Percentiles rank a stretch among this genome's conserved stretches.
Conservation (phyloP, 2,329 filamentous ascomycete species). For the Microsporum canis region DNA sequence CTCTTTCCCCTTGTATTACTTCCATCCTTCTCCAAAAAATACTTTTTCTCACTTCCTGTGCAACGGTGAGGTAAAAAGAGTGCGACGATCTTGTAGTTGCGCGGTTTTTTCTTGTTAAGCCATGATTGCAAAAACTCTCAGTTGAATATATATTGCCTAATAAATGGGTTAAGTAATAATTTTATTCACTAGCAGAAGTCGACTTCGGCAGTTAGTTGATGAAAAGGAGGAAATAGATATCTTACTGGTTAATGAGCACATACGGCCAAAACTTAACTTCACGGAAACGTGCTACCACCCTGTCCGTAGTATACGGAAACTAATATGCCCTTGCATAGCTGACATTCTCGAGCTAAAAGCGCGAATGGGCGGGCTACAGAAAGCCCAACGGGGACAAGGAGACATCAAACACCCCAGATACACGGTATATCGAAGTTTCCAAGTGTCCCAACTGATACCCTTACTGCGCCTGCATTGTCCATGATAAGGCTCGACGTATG, state of each 20-base stretch:
- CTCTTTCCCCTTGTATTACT: background rate
- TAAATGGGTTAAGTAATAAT: background rate
- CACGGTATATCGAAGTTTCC: background rate
- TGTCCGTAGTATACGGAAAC: background rate
- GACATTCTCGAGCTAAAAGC: background rate
- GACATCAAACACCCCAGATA: background rate
- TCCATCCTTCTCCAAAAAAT: background rate
- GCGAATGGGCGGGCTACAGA: background rate
- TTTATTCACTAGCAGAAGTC: background rate
- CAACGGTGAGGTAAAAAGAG: background rate
- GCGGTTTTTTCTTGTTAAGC: background rate
- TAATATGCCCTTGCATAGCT: background rate
- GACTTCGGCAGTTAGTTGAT: background rate
- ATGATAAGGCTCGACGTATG: background rate
- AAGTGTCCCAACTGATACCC: background rate
- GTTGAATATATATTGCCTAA: background rate
- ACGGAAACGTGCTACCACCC: background rate
- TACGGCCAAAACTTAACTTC: background rate
- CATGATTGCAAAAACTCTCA: background rate
- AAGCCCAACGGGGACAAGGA: background rate
- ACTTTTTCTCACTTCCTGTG: background rate
- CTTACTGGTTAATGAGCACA: background rate
- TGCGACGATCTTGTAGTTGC: background rate
- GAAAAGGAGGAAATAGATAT: background rate
- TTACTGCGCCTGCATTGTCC: background rate